Percentiles rank a stretch among this genome's conserved stretches.
Evolutionary conservation across 169 alveolate species (phyloP).

Genomic region (Ophryocystis elektroscirrha): DNA sequence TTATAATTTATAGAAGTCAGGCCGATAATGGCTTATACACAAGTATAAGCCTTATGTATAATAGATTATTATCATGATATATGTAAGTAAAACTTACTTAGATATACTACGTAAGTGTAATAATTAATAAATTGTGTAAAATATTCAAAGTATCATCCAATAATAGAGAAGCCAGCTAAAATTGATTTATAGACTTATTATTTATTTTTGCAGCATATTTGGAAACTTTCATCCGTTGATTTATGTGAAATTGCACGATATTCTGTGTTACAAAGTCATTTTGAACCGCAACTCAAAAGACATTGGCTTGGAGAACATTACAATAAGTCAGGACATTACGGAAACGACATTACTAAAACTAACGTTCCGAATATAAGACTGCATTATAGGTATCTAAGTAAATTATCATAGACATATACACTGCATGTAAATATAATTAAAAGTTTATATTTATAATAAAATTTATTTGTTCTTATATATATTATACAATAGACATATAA

Average conservation of each 20-base stretch:
- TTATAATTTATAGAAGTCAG: too few species aligned
- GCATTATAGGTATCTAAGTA: too few species aligned
- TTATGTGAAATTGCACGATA: constrained; percentile 66
- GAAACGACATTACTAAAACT: constrained; percentile 18
- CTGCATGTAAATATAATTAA: too few species aligned
- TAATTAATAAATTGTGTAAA: not conserved
- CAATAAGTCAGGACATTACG: constrained; percentile 8
- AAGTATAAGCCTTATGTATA: not conserved
- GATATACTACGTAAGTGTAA: not conserved
- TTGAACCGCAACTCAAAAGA: constrained; percentile 28
- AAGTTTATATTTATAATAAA: too few species aligned
- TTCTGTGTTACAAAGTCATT: constrained; percentile 54
- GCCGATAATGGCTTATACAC: not conserved
- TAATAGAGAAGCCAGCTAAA: not conserved
- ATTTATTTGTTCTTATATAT: too few species aligned
- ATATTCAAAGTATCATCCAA: not conserved
- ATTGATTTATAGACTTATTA: not conserved
- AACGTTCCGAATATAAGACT: constrained; percentile 24
- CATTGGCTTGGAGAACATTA: constrained; percentile 36
- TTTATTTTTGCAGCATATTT: constrained; percentile 31
- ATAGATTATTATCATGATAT: too few species aligned
- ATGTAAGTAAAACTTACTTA: not conserved
- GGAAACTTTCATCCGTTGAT: constrained; percentile 57
- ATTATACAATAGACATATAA: too few species aligned
- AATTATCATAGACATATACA: too few species aligned